A percentile compares a stretch with the other conserved stretches of the same genome.
Conservation (phyloP, 768 basidiomycete species). For the Termitomyces sp. region DNA sequence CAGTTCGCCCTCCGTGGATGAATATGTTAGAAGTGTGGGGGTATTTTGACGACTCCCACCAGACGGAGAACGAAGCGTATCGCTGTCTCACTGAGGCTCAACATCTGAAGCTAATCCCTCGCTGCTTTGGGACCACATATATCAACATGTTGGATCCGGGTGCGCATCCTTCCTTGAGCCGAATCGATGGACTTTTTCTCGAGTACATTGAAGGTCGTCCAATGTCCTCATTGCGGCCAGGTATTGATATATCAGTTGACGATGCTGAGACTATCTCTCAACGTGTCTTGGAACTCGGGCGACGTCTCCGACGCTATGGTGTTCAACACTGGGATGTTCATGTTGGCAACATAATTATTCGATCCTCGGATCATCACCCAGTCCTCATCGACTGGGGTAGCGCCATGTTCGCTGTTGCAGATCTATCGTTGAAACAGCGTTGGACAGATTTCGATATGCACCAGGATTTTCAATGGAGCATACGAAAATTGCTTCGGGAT, state of each 20-base stretch:
- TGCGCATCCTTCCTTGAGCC: background rate
- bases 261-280: slow-evolving; percentile 3
- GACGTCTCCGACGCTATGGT: slow-evolving; percentile 1
- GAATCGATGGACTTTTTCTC: background rate
- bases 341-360: background rate
- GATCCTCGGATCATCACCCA: background rate
- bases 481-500: background rate
- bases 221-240: background rate
- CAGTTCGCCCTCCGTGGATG: background rate
- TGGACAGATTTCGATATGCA: background rate
- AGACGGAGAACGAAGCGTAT: background rate
- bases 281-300: background rate
- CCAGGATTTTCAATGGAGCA: background rate
- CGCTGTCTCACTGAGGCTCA: background rate
- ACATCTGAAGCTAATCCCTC: background rate
- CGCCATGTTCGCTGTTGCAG: background rate
- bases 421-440: background rate
- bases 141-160: background rate
- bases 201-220: slow-evolving; percentile 3
- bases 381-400: background rate
- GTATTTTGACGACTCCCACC: background rate
- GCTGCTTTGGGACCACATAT: background rate
- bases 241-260: background rate
- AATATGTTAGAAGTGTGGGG: background rate
- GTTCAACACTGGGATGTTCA: background rate